Percentiles rank a stretch among this genome's conserved stretches.
These are phyloP conservation scores for Phytopythium kandeliae DNA, from an alignment of 352 stramenopile genomes.

Conservation along the genomic window DNA sequence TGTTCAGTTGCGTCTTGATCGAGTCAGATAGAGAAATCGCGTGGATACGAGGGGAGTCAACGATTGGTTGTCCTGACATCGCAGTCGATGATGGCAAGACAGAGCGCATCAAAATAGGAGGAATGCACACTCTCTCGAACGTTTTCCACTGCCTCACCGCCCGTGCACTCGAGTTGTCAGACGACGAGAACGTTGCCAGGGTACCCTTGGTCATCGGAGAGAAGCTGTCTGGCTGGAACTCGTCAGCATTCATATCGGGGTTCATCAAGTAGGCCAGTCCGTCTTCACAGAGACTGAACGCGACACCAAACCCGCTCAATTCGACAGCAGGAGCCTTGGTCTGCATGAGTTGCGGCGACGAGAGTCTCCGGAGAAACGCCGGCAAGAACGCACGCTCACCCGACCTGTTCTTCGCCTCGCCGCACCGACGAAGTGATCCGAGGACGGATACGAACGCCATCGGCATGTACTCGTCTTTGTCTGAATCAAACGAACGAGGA, in stretches of 20 bases:
- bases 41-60: background rate
- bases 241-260: background rate
- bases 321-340: slow-evolving; percentile 15
- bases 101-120: background rate
- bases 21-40: slow-evolving; percentile 3
- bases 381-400: background rate
- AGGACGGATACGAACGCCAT: slow-evolving; percentile 30
- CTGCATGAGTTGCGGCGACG: slow-evolving; percentile 9
- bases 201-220: background rate
- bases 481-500: background rate
- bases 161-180: slow-evolving; percentile 3
- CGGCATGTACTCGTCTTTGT: slow-evolving; percentile 7
- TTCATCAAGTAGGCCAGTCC: slow-evolving; percentile 9
- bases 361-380: background rate
- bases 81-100: background rate
- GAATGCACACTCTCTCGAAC: slow-evolving; percentile 13
- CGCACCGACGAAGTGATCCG: slow-evolving; percentile 25
- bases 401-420: background rate
- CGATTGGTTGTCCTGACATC: background rate
- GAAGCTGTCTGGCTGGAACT: slow-evolving; percentile 6
- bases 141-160: slow-evolving; percentile 14
- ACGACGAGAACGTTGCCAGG: background rate
- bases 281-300: slow-evolving; percentile 41
- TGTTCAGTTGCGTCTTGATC: slow-evolving; percentile 1
- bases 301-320: slow-evolving; percentile 46